Conservation (phyloP, 2,329 filamentous ascomycete genomes). For the Penicillium digitatum region DNA sequence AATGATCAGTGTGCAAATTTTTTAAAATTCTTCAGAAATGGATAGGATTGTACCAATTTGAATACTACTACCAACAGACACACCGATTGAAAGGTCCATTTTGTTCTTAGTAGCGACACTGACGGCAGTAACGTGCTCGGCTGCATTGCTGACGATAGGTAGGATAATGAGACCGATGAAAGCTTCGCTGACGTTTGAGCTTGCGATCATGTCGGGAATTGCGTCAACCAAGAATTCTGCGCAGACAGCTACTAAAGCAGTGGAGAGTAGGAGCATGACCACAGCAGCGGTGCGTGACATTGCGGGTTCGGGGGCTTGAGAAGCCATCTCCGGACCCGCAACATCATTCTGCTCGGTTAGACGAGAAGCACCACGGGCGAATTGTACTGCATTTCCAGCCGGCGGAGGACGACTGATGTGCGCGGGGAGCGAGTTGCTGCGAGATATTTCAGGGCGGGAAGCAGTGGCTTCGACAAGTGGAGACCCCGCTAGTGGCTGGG, state of each 20-base stretch:
- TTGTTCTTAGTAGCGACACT: conserved; percentile 79
- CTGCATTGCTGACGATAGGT: conserved; percentile 78
- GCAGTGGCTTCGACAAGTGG: conserved; percentile 14
- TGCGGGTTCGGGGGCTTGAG: conserved; percentile 20
- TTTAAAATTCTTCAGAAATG: background rate
- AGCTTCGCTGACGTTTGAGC: conserved; percentile 61
- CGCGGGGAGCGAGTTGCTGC: conserved; percentile 34
- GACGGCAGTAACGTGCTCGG: conserved; percentile 76
- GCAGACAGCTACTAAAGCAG: conserved; percentile 57
- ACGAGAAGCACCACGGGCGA: conserved; percentile 33
- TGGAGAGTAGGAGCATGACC: conserved; percentile 53
- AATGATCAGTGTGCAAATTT: conserved; percentile 5
- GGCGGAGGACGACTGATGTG: conserved; percentile 24
- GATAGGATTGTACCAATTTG: conserved; percentile 53
- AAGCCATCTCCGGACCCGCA: conserved; percentile 7
- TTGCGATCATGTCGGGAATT: conserved; percentile 63
- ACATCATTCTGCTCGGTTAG: conserved; percentile 18
- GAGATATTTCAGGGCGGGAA: conserved; percentile 21
- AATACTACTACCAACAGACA: conserved; percentile 75
- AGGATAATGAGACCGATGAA: conserved; percentile 78
- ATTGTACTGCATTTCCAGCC: conserved; percentile 35
- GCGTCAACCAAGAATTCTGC: conserved; percentile 71
- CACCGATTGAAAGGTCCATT: conserved; percentile 77
- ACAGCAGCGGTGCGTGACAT: conserved; percentile 58
- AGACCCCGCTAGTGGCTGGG: conserved; percentile 11